A percentile compares a stretch with the other conserved stretches of the same genome.
Conservation (phyloP, 2,329 filamentous ascomycete genomes). For the Colletotrichum tofieldiae region DNA sequence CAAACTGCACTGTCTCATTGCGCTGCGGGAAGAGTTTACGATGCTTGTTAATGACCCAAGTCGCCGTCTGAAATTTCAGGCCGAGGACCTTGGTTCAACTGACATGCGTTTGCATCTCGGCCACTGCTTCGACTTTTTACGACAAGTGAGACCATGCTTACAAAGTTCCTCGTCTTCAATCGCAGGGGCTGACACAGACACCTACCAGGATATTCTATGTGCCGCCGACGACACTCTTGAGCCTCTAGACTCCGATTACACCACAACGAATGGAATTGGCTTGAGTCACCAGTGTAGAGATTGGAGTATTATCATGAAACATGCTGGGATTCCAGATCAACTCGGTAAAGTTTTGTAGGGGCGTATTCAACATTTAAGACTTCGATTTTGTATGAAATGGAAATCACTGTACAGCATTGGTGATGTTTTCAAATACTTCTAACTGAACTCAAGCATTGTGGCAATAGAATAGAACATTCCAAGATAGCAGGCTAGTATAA, state of each 20-base stretch:
- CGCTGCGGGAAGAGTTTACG: neutral
- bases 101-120: slow-evolving; percentile 1
- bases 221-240: neutral
- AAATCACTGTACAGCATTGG: too few species aligned
- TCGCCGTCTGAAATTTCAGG: neutral
- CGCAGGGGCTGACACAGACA: neutral
- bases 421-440: too few species aligned
- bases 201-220: neutral
- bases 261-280: neutral
- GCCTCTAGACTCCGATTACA: neutral
- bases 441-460: too few species aligned
- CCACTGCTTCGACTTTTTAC: slow-evolving; percentile 3
- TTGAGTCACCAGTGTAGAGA: neutral
- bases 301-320: neutral
- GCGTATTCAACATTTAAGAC: neutral
- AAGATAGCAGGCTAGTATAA: too few species aligned
- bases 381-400: too few species aligned
- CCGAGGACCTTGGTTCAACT: neutral
- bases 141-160: neutral
- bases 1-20: neutral
- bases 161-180: too few species aligned
- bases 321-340: neutral
- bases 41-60: neutral
- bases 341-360: neutral
- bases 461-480: too few species aligned